Percentiles rank a stretch among this genome's conserved stretches.
phyloP scores from a whole-genome alignment of 352 stramenopile genomes.

The Phytophthora quininea region DNA sequence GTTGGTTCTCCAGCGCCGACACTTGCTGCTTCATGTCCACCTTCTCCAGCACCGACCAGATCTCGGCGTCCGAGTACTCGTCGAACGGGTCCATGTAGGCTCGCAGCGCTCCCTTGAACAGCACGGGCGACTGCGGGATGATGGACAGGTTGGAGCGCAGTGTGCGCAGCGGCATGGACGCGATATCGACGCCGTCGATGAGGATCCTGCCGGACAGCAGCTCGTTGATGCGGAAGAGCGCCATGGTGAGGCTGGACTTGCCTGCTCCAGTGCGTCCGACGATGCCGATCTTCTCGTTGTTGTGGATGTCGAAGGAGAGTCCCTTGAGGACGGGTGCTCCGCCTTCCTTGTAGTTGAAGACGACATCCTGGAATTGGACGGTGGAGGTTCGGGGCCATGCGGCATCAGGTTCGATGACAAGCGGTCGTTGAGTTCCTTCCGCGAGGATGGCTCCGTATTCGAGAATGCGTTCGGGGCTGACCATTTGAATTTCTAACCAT shows the following conservation, averaged over 20 bases:
- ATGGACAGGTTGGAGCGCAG: conserved; percentile 43
- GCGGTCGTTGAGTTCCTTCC: conserved; percentile 23
- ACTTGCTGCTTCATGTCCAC: conserved; percentile 56
- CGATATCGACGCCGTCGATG: conserved; percentile 52
- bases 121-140: conserved; percentile 80
- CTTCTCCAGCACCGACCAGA: conserved; percentile 68
- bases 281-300: conserved; percentile 76
- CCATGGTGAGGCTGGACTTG: conserved; percentile 77
- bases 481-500: conserved; percentile 50
- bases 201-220: conserved; percentile 49
- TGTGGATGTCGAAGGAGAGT: conserved; percentile 7
- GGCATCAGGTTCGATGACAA: conserved; percentile 28
- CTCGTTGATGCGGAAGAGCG: conserved; percentile 87
- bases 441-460: conserved; percentile 45
- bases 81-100: conserved; percentile 89
- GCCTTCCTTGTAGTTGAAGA: conserved; percentile 22
- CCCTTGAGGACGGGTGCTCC: conserved; percentile 3
- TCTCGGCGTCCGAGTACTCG: conserved; percentile 65
- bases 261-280: conserved; percentile 82
- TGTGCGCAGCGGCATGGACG: conserved; percentile 29
- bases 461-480: conserved; percentile 47
- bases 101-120: conserved; percentile 90
- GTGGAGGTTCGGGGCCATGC: conserved; percentile 76
- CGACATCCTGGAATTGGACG: conserved; percentile 64
- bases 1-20: conserved; percentile 39